Evolutionary conservation across 1,284 basidiomycete genomes (phyloP), one percentile per base, ranked within the genome.

Genomic region (Apiotrichum gracile): DNA sequence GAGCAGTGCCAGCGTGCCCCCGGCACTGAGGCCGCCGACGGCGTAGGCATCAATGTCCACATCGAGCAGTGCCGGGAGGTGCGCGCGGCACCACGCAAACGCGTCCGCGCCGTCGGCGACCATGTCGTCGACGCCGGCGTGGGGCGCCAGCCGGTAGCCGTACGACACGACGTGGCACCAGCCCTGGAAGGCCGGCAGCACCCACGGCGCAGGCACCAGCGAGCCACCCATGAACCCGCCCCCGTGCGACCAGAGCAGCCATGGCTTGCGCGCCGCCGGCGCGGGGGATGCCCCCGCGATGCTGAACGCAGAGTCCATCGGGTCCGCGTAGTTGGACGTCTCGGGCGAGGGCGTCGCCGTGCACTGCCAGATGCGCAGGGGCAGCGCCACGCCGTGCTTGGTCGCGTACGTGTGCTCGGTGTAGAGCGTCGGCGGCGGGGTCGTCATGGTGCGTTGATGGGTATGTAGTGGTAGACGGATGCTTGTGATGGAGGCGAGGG

Each of bases 11-110:
- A 70, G 47, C 0, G 59, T 55, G 6, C 63, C 69, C 25, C 69
- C 69, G 2, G 68, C 64, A 1, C 51, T 57, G 44, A 69, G 68
- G 2, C 69, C 69, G 3, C 49, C 67, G 17, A 66, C 60, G 26
- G 60, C 56, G 39, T 58, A 67, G 19, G 45, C 29, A 9, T 60
- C 50, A 5, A 68, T 43, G 47, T 61, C 58, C 40, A 67, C 51
- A 16, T 45, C 39, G 16, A 24, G 25, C 5, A 13, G 43, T 27
- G 12, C 60, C 1, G 38, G 37, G 14, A 61, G 51, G 46, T 58
- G 21, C 5, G 35, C 24, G 13, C 48, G 49, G 34, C 53, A 55
- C 59, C 59, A 61, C 4, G 14, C 48, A 13, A 48, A 43, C 1
- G 59, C 59, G 33, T 58, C 59, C 4, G 38, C 34, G 12, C 33